These are phyloP conservation scores for Cornus kousa DNA, from an alignment of 148 eudicot species.

Conservation along the genomic window DNA sequence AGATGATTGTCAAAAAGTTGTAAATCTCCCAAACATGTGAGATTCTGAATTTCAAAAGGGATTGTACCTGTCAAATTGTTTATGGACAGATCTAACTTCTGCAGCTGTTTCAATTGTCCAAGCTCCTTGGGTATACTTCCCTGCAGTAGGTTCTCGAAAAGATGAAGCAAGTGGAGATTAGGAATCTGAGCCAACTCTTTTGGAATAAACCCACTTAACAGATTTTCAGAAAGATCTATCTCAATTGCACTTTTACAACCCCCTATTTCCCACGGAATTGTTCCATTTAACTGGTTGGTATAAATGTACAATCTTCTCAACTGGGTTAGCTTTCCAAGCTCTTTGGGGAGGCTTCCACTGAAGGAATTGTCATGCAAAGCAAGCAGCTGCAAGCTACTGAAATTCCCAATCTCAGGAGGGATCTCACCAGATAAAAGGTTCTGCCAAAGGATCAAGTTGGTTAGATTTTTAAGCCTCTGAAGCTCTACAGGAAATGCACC, in stretches of 20 bases:
- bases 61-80: constrained; percentile 50
- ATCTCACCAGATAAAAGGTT: constrained; percentile 46
- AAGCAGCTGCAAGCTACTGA: constrained; percentile 42
- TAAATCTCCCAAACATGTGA: constrained; percentile 35
- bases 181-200: constrained; percentile 32
- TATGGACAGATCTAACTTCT: constrained; percentile 43
- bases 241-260: constrained; percentile 33
- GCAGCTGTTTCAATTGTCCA: constrained; percentile 31
- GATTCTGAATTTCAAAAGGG: constrained; percentile 40
- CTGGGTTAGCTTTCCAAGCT: constrained; percentile 40
- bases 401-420: constrained; percentile 49
- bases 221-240: constrained; percentile 56
- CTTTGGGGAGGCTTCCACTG: constrained; percentile 45
- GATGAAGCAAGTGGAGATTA: constrained; percentile 45
- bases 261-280: constrained; percentile 45
- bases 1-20: constrained; percentile 56
- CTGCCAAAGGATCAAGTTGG: constrained; percentile 45
- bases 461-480: constrained; percentile 34
- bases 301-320: constrained; percentile 46
- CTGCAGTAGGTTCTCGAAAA: constrained; percentile 46
- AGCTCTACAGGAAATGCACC: constrained; percentile 51
- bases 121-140: constrained; percentile 50
- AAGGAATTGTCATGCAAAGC: constrained; percentile 47
- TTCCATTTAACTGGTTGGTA: constrained; percentile 51
- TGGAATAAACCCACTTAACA: constrained; percentile 40